phyloP scores from a whole-genome alignment of 148 eudicot genomes.

The Vaccinium darrowii region DNA sequence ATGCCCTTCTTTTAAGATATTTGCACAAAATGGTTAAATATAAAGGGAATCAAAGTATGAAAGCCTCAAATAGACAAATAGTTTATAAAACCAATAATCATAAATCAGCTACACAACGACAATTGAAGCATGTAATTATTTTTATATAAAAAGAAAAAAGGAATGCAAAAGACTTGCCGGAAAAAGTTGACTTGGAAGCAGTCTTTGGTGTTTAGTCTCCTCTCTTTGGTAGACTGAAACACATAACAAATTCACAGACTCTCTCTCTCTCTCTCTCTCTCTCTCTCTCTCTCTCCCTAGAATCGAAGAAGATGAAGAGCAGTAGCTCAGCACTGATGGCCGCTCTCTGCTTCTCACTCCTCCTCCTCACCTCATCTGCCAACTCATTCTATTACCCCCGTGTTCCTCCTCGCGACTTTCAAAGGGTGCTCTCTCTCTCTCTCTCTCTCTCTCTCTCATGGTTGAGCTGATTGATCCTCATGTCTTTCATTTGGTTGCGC shows the following conservation, averaged over 20 bases:
- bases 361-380: slow-evolving; percentile 30
- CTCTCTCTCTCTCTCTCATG: not conserved
- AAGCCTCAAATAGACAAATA: too few species aligned
- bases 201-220: not conserved
- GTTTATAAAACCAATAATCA: too few species aligned
- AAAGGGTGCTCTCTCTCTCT: slow-evolving; percentile 21
- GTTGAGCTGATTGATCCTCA: not conserved
- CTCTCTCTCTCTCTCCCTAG: not conserved
- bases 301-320: slow-evolving; percentile 16
- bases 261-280: too few species aligned
- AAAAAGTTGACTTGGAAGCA: not conserved
- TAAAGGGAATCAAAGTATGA: too few species aligned
- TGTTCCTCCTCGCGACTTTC: slow-evolving; percentile 38
- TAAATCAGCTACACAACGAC: too few species aligned
- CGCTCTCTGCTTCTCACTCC: slow-evolving; percentile 13
- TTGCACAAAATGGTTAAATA: too few species aligned
- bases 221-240: not conserved
- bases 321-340: slow-evolving; percentile 12
- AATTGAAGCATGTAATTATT: too few species aligned
- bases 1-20: too few species aligned
- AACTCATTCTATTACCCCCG: slow-evolving; percentile 43
- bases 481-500: not conserved
- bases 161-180: not conserved
- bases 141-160: not conserved
- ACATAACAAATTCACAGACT: not conserved